Conservation (phyloP, 345 rosid genomes). For the Murraya paniculata region DNA sequence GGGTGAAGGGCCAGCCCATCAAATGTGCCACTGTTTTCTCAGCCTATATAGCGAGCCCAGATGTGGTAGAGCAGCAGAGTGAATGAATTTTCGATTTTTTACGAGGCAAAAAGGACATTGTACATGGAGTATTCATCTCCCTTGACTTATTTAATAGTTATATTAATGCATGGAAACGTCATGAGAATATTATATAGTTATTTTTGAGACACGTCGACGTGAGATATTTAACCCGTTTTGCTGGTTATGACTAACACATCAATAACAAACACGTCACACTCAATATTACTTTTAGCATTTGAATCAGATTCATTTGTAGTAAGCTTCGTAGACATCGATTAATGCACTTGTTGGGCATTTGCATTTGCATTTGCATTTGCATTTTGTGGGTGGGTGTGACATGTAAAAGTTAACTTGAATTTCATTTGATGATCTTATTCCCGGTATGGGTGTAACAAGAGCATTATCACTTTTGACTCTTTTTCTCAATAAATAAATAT, state of each 20-base stretch:
- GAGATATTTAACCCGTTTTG: neutral
- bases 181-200: neutral
- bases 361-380: neutral
- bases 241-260: neutral
- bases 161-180: neutral
- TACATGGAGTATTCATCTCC: neutral
- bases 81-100: neutral
- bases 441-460: too few species aligned
- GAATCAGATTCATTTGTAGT: too few species aligned
- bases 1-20: neutral
- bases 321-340: too few species aligned
- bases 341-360: too few species aligned
- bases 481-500: too few species aligned
- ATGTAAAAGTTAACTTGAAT: neutral
- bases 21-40: too few species aligned
- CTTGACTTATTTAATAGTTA: neutral
- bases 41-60: too few species aligned
- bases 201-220: neutral
- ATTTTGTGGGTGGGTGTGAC: neutral
- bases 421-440: too few species aligned
- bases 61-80: too few species aligned
- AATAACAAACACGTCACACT: neutral
- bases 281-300: neutral
- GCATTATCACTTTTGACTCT: too few species aligned
- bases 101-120: neutral